Base-by-base conservation (phyloP, 2,329 filamentous ascomycete species). In the Aspergillus intermedius region DNA sequence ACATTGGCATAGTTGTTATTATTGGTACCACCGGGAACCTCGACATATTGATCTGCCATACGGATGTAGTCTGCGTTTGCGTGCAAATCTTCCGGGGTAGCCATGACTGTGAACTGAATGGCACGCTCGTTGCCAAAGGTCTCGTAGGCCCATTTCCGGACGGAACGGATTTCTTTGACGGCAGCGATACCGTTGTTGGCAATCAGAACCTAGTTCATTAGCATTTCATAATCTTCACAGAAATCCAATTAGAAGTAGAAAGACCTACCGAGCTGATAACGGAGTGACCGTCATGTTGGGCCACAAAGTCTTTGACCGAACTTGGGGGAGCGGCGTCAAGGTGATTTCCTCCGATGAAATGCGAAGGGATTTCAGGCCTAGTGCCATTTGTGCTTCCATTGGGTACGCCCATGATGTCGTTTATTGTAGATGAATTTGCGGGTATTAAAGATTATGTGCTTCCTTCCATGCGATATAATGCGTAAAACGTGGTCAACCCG, bases 1-100 rank as follows among this genome's bases (percentile, higher is more conserved):
- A 98, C 93, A 70, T 98, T 98, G 75, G 93, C 93, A 74, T 98
- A 98, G 75, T 98, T 98, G 84, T 98, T 95, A 81, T 98, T 98
- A 78, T 98, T 98, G 54, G 93, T 98, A 67, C 93, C 93, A 66
- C 93, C 93, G 30, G 93, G 93, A 53, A 98, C 91, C 76, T 98
- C 93, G 61, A 98, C 93, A 71, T 98, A 98, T 79, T 96, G 89
- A 74, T 98, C 93, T 30, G 93, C 93, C 93, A 98, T 97, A 69
- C 93, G 84, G 70, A 98, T 98, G 76, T 98, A 98, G 74, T 98
- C 93, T 60, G 93, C 93, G 71, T 98, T 98, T 69, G 93, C 93
- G 69, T 86, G 83, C 67, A 98, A 74, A 84, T 98, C 93, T 75
- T 98, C 93, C 44, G 93, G 93, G 35, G 93, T 98, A 61, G 93